Conservation (phyloP, 495 filamentous ascomycete species). For the Neurospora sp. region DNA sequence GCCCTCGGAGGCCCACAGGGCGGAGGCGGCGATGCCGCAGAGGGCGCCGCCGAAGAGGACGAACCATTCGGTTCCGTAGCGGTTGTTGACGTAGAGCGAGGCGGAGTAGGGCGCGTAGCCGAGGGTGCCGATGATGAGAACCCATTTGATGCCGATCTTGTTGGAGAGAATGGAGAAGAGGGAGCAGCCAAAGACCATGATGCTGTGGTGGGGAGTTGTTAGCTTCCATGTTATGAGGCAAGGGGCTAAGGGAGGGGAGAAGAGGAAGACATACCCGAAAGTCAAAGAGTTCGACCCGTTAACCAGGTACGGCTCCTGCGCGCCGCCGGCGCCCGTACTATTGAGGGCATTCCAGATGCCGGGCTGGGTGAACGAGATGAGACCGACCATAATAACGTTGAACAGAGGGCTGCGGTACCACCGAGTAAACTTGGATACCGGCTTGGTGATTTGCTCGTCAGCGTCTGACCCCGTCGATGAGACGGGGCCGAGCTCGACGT, state of each 20-base stretch:
- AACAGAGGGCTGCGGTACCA: slow-evolving; percentile 46
- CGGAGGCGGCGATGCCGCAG: slow-evolving; percentile 45
- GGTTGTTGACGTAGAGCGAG: slow-evolving; percentile 48
- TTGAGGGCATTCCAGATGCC: slow-evolving; percentile 53
- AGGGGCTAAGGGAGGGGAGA: too few relatives aligned
- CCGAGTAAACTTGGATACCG: slow-evolving; percentile 22
- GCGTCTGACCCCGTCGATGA: background rate
- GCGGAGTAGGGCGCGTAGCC: slow-evolving; percentile 49
- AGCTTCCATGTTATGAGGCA: background rate
- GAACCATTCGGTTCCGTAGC: slow-evolving; percentile 47
- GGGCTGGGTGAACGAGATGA: slow-evolving; percentile 47
- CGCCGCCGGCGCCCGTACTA: slow-evolving; percentile 47
- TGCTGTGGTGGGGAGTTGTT: slow-evolving; percentile 8
- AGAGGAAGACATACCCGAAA: slow-evolving; percentile 22
- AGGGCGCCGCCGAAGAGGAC: slow-evolving; percentile 44
- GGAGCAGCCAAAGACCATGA: slow-evolving; percentile 48
- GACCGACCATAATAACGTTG: slow-evolving; percentile 45
- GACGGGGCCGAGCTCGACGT: slow-evolving; percentile 4
- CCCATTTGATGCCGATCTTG: slow-evolving; percentile 41
- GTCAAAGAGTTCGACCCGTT: slow-evolving; percentile 50
- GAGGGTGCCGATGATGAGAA: slow-evolving; percentile 44
- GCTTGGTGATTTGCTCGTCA: slow-evolving; percentile 11
- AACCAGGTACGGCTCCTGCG: slow-evolving; percentile 44
- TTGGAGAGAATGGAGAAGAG: slow-evolving; percentile 43
- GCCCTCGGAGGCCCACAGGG: slow-evolving; percentile 49